Conservation (phyloP, 164 flowering plant genomes). For the Tinospora cordifolia region DNA sequence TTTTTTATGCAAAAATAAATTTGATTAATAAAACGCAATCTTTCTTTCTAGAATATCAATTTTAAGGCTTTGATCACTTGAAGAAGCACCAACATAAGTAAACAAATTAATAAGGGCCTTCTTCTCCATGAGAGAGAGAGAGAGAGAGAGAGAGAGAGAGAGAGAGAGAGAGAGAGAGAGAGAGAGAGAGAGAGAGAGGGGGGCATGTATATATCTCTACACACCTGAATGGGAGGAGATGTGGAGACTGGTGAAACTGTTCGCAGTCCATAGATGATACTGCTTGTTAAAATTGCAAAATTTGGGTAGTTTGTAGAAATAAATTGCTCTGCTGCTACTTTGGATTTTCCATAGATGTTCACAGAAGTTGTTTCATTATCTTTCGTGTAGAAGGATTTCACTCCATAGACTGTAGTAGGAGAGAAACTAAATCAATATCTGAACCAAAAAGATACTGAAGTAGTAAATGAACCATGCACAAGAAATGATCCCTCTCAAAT, state of each 20-base stretch:
- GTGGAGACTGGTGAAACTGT: constrained; percentile 71
- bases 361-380: constrained; percentile 78
- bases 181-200: not conserved
- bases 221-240: constrained; percentile 87
- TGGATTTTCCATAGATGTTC: constrained; percentile 84
- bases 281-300: constrained; percentile 88
- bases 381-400: constrained; percentile 85
- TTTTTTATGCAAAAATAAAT: not conserved
- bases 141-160: not conserved
- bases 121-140: not conserved
- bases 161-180: not conserved
- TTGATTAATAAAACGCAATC: not conserved
- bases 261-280: constrained; percentile 87
- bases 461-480: not conserved
- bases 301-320: constrained; percentile 49
- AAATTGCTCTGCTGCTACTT: constrained; percentile 76
- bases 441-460: not conserved
- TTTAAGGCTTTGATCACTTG: not conserved
- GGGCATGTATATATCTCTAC: not conserved
- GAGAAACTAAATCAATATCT: constrained; percentile 13
- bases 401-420: constrained; percentile 64
- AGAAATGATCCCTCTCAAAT: not conserved
- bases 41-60: too few species aligned
- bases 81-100: too few species aligned
- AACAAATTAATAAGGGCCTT: not conserved